Evolutionary conservation across 169 alveolate genomes (phyloP).

Genomic region (Cryptosporidium meleagridis): DNA sequence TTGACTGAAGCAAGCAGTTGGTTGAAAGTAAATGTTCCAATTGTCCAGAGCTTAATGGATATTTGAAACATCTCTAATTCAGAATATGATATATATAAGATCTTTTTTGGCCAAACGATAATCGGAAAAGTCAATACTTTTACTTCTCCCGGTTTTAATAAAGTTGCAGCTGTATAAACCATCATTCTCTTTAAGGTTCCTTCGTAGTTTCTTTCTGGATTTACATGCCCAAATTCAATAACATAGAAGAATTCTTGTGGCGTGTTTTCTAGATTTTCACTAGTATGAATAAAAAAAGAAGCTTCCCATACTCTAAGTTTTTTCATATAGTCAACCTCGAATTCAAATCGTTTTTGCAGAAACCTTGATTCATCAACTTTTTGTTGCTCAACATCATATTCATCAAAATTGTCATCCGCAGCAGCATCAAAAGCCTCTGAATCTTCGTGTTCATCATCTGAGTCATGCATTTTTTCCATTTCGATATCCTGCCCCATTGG

Average conservation of each 20-base stretch:
- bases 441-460: conserved; percentile 3
- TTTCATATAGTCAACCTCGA: conserved; percentile 48
- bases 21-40: conserved; percentile 81
- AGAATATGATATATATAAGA: conserved; percentile 82
- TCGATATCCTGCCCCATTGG: conserved; percentile 55
- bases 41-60: conserved; percentile 85
- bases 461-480: conserved; percentile 36
- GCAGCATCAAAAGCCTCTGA: neutral
- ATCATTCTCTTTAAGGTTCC: conserved; percentile 58
- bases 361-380: conserved; percentile 23
- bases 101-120: conserved; percentile 81
- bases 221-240: conserved; percentile 69
- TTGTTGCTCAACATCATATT: conserved; percentile 4
- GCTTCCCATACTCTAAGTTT: conserved; percentile 71
- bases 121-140: conserved; percentile 39
- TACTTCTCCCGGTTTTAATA: conserved; percentile 44
- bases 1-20: conserved; percentile 82
- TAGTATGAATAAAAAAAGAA: conserved; percentile 56
- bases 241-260: conserved; percentile 69
- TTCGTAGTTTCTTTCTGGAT: conserved; percentile 59
- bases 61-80: conserved; percentile 84
- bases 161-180: conserved; percentile 70
- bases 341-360: neutral
- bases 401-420: conserved; percentile 32
- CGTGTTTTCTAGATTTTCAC: conserved; percentile 47